phyloP scores from a whole-genome alignment of 768 basidiomycete species.

The Psilocybe azurescens region DNA sequence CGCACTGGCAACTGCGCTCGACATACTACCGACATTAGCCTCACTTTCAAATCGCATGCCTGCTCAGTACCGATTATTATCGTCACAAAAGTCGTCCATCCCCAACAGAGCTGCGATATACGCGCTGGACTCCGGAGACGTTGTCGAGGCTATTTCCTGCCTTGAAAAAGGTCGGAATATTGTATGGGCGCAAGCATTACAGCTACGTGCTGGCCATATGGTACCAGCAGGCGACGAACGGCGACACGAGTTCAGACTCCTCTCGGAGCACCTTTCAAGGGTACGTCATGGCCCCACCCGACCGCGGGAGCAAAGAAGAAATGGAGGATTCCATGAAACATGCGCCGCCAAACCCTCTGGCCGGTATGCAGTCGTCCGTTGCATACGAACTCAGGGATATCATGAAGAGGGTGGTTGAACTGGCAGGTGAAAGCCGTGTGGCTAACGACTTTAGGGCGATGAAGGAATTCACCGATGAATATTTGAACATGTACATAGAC shows the following conservation, averaged over 20 bases:
- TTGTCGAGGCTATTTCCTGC: neutral
- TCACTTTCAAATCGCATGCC: constrained; percentile 4
- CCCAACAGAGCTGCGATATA: constrained; percentile 2
- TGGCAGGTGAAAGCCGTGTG: neutral
- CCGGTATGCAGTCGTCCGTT: neutral
- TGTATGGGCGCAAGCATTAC: constrained; percentile 4
- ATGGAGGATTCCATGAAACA: neutral
- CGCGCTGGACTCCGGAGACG: neutral
- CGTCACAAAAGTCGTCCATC: neutral
- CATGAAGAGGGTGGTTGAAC: neutral
- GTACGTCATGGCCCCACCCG: neutral
- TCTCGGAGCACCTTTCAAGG: neutral
- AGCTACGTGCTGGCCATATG: neutral
- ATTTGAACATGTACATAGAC: neutral
- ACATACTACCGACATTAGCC: constrained; percentile 4
- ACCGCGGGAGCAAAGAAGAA: neutral
- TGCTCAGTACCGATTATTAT: neutral
- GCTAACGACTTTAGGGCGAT: neutral
- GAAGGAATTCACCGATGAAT: neutral
- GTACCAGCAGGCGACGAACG: neutral
- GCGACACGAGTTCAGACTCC: neutral
- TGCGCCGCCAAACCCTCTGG: neutral
- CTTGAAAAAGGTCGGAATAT: constrained; percentile 8
- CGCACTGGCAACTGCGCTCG: neutral
- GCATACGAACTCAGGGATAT: neutral